Conservation (phyloP, 164 flowering plant species). For the Stephania japonica region DNA sequence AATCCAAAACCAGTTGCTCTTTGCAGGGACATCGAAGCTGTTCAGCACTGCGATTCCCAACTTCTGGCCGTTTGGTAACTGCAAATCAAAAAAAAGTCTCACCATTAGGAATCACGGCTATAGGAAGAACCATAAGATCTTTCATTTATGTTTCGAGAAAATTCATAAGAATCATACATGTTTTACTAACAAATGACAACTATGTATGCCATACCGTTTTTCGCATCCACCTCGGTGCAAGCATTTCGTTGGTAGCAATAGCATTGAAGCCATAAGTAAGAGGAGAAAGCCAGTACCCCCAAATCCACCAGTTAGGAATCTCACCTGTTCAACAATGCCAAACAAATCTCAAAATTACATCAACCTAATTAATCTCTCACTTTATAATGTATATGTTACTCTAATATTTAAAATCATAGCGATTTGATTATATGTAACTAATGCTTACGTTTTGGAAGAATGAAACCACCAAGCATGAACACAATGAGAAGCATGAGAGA, state of each 20-base stretch:
- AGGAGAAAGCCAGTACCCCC: constrained; percentile 42
- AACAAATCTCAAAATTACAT: no score
- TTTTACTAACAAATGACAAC: not conserved
- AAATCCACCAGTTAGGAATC: constrained; percentile 57
- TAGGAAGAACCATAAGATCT: no score
- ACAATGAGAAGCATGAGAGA: constrained; percentile 53
- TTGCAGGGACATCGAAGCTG: constrained; percentile 12
- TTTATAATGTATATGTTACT: no score
- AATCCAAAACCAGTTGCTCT: constrained; percentile 38
- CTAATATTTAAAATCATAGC: no score
- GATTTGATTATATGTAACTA: not conserved
- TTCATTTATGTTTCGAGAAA: not conserved
- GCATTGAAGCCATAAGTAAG: constrained; percentile 30
- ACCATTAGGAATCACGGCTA: not conserved
- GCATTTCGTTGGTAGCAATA: constrained; percentile 31
- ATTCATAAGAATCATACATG: not conserved
- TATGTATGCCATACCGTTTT: constrained; percentile 16
- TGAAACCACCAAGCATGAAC: constrained; percentile 84
- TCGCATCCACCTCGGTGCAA: constrained; percentile 38
- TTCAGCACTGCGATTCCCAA: constrained; percentile 27
- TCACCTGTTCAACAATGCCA: constrained; percentile 29
- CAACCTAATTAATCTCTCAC: no score
- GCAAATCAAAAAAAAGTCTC: not conserved
- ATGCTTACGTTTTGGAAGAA: constrained; percentile 57
- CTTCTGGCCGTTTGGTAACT: constrained; percentile 25